Percentiles rank a stretch among this genome's conserved stretches.
Conservation (phyloP, 2,329 filamentous ascomycete species). For the Blastomyces silverae region DNA sequence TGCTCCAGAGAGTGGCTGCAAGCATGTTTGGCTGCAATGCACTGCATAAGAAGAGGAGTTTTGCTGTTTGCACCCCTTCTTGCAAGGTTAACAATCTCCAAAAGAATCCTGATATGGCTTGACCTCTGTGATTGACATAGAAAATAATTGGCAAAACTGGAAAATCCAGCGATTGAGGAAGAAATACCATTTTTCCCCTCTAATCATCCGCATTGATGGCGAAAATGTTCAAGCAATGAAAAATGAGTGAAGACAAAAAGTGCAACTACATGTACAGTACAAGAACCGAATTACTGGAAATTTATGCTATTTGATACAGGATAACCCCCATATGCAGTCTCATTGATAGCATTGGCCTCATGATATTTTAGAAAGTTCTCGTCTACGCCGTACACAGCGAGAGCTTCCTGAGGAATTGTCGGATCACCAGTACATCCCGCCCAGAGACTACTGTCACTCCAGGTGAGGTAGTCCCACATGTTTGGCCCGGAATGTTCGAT, state of each 20-base stretch:
- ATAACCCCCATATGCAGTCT: background rate
- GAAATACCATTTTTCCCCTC: no score
- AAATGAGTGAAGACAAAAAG: background rate
- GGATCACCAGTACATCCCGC: conserved; percentile 26
- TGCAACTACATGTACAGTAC: background rate
- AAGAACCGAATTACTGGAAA: background rate
- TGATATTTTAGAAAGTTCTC: conserved; percentile 21
- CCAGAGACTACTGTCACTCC: conserved; percentile 34
- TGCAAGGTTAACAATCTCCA: no score
- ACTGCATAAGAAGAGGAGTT: no score
- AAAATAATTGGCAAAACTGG: no score
- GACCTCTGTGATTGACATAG: no score
- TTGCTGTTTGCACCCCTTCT: no score
- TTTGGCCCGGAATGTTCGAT: conserved; percentile 29
- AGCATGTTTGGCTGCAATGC: no score
- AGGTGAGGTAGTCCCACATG: conserved; percentile 36
- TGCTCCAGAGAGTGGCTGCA: background rate
- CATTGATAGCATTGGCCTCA: conserved; percentile 23
- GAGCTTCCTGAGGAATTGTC: conserved; percentile 24
- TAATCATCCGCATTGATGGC: no score
- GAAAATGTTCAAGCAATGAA: background rate
- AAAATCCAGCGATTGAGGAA: no score
- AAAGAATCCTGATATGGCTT: background rate
- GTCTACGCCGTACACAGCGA: conserved; percentile 26
- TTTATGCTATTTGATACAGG: background rate